Evolutionary conservation across 371 early-diverging fungal genomes (phyloP).

Genomic region (Rhizopus delemar): DNA sequence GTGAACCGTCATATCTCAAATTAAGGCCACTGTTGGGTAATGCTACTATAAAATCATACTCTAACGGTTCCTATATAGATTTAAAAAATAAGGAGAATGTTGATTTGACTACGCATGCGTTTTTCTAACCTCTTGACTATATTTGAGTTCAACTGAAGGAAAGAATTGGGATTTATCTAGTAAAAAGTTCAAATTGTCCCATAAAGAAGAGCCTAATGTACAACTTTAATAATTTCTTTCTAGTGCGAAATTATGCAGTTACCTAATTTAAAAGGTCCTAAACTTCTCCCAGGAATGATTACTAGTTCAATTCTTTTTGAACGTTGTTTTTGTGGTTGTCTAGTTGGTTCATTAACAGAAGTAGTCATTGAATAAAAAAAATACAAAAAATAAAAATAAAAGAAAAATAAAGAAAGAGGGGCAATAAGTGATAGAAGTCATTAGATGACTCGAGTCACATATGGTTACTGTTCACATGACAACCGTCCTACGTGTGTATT

Average conservation of each 20-base stretch:
- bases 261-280: constrained; percentile 63
- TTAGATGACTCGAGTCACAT: constrained; percentile 1
- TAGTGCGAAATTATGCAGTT: constrained; percentile 10
- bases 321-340: constrained; percentile 19
- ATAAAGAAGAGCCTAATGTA: constrained; percentile 54
- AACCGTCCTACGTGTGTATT: background rate
- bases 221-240: background rate
- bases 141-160: constrained; percentile 69
- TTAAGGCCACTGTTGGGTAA: constrained; percentile 64
- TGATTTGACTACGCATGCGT: background rate
- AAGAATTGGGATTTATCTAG: constrained; percentile 54
- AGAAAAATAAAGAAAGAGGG: background rate
- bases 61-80: constrained; percentile 54
- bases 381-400: constrained; percentile 5
- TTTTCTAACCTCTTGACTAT: constrained; percentile 58
- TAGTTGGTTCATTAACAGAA: constrained; percentile 2
- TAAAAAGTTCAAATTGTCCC: constrained; percentile 55
- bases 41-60: constrained; percentile 61
- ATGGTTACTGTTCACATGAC: constrained; percentile 1
- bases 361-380: constrained; percentile 1
- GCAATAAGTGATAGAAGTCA: background rate
- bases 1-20: constrained; percentile 61
- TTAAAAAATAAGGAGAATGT: constrained; percentile 5
- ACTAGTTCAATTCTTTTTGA: constrained; percentile 54
- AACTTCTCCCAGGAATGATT: constrained; percentile 56